These are phyloP conservation scores for Ceratocystis papillata DNA, from an alignment of 2,329 filamentous ascomycete species.

Conservation along the genomic window DNA sequence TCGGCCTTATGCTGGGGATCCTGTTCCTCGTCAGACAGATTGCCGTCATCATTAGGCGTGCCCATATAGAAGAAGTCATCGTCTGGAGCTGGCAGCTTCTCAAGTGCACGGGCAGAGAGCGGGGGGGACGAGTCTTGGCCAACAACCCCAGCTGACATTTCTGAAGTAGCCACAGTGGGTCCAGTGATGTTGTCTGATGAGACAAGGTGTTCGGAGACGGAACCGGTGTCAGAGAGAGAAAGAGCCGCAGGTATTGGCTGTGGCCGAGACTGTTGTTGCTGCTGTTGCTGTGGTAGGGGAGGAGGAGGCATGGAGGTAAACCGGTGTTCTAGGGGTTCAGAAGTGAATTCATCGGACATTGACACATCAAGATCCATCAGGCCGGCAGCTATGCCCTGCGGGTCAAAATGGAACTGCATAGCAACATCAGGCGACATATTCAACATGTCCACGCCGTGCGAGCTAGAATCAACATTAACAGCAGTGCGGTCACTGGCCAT, in stretches of 20 bases:
- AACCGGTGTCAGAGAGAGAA: not conserved
- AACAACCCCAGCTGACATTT: no score
- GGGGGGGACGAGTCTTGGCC: not conserved
- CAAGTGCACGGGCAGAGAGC: not conserved
- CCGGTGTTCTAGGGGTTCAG: not conserved
- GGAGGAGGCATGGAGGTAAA: not conserved
- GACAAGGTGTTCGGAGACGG: not conserved
- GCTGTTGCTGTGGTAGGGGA: not conserved
- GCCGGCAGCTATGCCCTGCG: not conserved
- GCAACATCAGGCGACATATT: not conserved
- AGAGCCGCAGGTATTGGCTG: not conserved
- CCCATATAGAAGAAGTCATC: conserved; percentile 41
- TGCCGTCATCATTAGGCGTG: conserved; percentile 52
- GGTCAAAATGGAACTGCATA: conserved; percentile 6
- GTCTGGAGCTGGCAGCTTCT: not conserved
- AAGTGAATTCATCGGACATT: not conserved
- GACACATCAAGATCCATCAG: conserved; percentile 2
- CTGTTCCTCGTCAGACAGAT: conserved; percentile 51
- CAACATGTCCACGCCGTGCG: not conserved
- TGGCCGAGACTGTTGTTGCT: not conserved
- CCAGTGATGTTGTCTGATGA: not conserved
- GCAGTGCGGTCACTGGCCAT: not conserved
- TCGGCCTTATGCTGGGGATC: conserved; percentile 34
- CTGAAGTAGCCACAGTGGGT: no score
- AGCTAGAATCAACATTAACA: not conserved